Conservation (phyloP, 1,284 basidiomycete genomes). For the Gymnopus androsaceus region DNA sequence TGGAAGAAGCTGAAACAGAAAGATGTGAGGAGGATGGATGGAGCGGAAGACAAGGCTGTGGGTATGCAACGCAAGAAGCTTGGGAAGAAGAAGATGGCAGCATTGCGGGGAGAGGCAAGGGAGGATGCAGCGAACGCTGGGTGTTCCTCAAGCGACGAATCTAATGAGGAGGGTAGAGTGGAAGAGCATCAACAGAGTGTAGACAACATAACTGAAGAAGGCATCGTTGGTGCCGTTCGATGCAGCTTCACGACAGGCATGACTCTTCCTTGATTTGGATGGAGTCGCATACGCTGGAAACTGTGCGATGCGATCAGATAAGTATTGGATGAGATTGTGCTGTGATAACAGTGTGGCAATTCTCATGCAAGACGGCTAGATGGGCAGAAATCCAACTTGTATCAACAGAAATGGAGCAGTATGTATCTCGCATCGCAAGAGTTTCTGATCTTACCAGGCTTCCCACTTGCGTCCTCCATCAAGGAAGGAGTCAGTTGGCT, state of each 20-base stretch:
- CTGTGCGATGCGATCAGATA: background rate
- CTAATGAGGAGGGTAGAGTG: background rate
- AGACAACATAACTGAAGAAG: background rate
- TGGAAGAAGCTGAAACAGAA: background rate
- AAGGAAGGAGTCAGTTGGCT: too few relatives aligned
- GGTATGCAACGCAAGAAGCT: background rate
- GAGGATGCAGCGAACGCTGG: background rate
- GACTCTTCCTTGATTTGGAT: constrained; percentile 2
- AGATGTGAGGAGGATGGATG: constrained; percentile 1
- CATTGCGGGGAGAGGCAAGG: background rate
- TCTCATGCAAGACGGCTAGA: background rate
- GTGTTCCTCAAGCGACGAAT: too few relatives aligned
- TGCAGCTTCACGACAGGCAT: background rate
- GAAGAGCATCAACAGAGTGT: background rate
- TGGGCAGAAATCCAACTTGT: background rate
- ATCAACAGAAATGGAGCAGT: background rate
- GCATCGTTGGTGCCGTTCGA: too few relatives aligned
- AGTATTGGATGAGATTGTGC: background rate
- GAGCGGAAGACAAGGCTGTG: background rate
- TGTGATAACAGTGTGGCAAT: background rate
- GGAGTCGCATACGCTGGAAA: background rate
- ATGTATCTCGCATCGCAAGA: too few relatives aligned
- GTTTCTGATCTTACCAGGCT: too few relatives aligned
- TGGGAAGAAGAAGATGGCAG: background rate
- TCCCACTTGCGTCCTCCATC: too few relatives aligned